Conservation (phyloP, 345 rosid species). For the Populus pruinosa region DNA sequence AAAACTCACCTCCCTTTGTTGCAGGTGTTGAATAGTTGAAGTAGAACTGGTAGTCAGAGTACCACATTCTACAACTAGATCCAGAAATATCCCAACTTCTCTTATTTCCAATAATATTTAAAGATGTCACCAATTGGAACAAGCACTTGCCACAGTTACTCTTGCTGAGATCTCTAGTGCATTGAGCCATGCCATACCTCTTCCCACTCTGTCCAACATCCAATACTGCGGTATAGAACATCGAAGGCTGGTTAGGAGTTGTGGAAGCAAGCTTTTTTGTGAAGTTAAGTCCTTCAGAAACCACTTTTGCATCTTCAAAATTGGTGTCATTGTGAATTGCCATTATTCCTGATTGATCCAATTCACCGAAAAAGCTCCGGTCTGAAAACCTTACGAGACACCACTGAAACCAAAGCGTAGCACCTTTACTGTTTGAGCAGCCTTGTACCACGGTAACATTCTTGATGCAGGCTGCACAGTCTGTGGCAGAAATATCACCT, state of each 20-base stretch:
- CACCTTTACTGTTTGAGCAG: slow-evolving; percentile 27
- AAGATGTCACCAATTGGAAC: slow-evolving; percentile 22
- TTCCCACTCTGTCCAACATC: slow-evolving; percentile 38
- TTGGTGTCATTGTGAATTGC: slow-evolving; percentile 30
- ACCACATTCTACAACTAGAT: slow-evolving; percentile 46
- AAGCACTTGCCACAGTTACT: slow-evolving; percentile 37
- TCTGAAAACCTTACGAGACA: slow-evolving; percentile 37
- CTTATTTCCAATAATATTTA: slow-evolving; percentile 33
- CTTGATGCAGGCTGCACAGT: slow-evolving; percentile 32
- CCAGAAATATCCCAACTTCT: slow-evolving; percentile 51
- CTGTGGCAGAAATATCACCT: slow-evolving; percentile 27
- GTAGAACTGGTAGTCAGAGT: slow-evolving; percentile 38
- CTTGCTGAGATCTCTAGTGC: slow-evolving; percentile 33
- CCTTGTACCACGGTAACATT: slow-evolving; percentile 8
- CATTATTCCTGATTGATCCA: slow-evolving; percentile 26
- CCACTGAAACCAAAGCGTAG: slow-evolving; percentile 34
- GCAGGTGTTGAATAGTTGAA: slow-evolving; percentile 25
- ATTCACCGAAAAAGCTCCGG: slow-evolving; percentile 24
- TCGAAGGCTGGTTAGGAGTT: slow-evolving; percentile 21
- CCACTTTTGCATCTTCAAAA: slow-evolving; percentile 34
- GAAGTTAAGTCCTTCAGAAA: slow-evolving; percentile 23
- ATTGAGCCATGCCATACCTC: slow-evolving; percentile 49
- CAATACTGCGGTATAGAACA: slow-evolving; percentile 31
- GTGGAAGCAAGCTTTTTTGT: slow-evolving; percentile 30
- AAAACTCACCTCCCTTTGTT: slow-evolving; percentile 25